These are phyloP conservation scores for Eucalyptus erythrocorys DNA, from an alignment of 345 rosid genomes.

Conservation along the genomic window DNA sequence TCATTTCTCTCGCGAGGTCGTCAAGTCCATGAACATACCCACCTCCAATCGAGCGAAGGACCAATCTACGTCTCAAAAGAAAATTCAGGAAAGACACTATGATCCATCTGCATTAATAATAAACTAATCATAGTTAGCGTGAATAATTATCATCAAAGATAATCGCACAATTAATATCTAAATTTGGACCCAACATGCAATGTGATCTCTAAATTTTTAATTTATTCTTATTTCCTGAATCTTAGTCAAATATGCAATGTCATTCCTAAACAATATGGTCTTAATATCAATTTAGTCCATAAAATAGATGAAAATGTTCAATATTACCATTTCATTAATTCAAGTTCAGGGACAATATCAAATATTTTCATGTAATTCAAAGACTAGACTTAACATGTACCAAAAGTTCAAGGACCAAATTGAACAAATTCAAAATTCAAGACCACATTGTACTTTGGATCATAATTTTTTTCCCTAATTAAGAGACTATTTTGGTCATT, in stretches of 20 bases:
- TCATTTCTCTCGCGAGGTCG: too few relatives aligned
- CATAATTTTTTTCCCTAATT: not conserved
- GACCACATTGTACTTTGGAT: too few relatives aligned
- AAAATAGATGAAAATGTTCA: too few relatives aligned
- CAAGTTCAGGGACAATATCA: fast-evolving
- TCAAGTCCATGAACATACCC: not conserved
- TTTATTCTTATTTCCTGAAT: fast-evolving
- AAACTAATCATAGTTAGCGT: not conserved
- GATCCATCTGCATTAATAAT: not conserved
- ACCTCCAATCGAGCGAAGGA: not conserved
- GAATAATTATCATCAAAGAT: not conserved
- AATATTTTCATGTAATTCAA: too few relatives aligned
- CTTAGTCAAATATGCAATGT: too few relatives aligned
- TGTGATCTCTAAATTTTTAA: not conserved
- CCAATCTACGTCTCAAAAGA: not conserved
- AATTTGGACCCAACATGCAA: not conserved
- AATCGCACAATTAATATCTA: too few relatives aligned
- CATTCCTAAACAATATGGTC: too few relatives aligned
- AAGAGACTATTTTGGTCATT: not conserved
- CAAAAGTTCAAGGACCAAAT: too few relatives aligned
- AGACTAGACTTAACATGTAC: too few relatives aligned
- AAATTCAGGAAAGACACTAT: not conserved
- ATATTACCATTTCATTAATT: too few relatives aligned
- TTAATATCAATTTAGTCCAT: too few relatives aligned
- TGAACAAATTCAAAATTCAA: too few relatives aligned